Conservation (phyloP, 2,329 filamentous ascomycete species). For the Penicillium oxalicum region DNA sequence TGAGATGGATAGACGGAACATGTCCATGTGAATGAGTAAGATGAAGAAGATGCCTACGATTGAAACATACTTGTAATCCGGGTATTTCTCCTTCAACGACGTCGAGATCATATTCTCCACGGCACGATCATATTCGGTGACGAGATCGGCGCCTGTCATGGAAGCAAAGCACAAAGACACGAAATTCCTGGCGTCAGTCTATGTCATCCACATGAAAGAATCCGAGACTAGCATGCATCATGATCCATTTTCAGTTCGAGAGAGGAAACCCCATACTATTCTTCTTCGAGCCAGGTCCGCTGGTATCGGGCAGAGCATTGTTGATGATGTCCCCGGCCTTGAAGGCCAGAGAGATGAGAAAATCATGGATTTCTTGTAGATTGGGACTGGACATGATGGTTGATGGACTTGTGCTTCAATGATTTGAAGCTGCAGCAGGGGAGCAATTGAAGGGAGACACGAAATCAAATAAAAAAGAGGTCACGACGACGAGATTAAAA, state of each 20-base stretch:
- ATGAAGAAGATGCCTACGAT: neutral
- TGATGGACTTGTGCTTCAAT: neutral
- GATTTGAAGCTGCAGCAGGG: neutral
- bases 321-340: conserved; percentile 41
- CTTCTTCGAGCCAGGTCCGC: conserved; percentile 40
- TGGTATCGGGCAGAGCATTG: conserved; percentile 35
- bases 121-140: conserved; percentile 58
- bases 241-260: neutral
- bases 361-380: conserved; percentile 39
- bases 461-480: too few relatives aligned
- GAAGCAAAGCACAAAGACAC: neutral
- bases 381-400: conserved; percentile 16
- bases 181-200: too few relatives aligned
- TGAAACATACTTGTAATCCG: conserved; percentile 44
- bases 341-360: conserved; percentile 35
- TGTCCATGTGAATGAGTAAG: neutral
- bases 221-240: too few relatives aligned
- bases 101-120: conserved; percentile 54
- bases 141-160: conserved; percentile 52
- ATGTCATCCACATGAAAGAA: too few relatives aligned
- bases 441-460: neutral
- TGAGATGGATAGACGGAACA: neutral
- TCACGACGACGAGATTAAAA: too few relatives aligned
- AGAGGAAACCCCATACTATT: conserved; percentile 33
- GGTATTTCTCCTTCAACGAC: conserved; percentile 47